Evolutionary conservation across 2,329 filamentous ascomycete genomes (phyloP).

Genomic region (Diaporthe amygdali): DNA sequence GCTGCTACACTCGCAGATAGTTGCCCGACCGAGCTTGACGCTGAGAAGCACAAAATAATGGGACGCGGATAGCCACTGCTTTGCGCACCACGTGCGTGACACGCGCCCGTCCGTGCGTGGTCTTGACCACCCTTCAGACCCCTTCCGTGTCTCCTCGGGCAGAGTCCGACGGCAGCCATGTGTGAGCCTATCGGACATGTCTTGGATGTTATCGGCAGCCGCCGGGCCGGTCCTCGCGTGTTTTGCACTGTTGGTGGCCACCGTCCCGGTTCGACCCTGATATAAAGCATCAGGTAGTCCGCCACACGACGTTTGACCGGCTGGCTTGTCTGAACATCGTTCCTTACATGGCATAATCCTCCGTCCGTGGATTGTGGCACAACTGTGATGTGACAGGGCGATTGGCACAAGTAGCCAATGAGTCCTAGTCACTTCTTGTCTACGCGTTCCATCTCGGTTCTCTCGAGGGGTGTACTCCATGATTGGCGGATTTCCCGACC

Average conservation of each 20-base stretch:
- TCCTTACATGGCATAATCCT: background rate
- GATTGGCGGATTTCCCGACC: background rate
- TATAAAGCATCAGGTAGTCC: background rate
- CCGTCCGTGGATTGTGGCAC: background rate
- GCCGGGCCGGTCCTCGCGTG: background rate
- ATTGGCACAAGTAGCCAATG: background rate
- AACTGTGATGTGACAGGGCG: background rate
- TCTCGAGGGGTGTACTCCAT: background rate
- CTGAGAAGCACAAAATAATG: background rate
- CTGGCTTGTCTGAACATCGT: background rate
- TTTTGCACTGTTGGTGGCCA: background rate
- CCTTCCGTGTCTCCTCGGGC: background rate
- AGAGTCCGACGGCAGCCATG: background rate
- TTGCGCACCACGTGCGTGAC: background rate
- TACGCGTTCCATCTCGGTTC: background rate
- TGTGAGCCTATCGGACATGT: background rate
- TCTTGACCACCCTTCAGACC: background rate
- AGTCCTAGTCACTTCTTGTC: background rate
- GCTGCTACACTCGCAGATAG: background rate
- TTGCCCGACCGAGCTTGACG: background rate
- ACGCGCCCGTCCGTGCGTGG: background rate
- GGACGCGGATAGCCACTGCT: background rate
- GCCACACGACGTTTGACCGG: background rate
- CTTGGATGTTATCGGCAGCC: background rate
- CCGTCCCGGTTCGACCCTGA: background rate